These are phyloP conservation scores for Dovyalis caffra DNA, from an alignment of 345 rosid species.

Conservation along the genomic window DNA sequence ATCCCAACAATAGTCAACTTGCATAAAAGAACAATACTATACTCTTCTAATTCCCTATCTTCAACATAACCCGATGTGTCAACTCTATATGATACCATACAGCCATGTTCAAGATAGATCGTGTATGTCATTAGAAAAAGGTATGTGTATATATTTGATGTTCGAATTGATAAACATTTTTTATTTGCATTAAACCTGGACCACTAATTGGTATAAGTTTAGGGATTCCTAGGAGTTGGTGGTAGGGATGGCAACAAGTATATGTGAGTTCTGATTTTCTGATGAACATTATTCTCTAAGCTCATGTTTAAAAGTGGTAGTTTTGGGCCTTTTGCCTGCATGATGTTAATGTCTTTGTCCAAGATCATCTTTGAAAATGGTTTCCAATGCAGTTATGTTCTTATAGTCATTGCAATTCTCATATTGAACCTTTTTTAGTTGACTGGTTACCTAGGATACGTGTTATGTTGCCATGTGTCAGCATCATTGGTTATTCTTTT, in stretches of 20 bases:
- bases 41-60: not conserved
- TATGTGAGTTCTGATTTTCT: not conserved
- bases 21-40: not conserved
- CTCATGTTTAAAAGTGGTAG: not conserved
- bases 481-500: too few relatives aligned
- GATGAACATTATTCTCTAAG: not conserved
- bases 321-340: not conserved
- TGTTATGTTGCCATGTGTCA: not conserved
- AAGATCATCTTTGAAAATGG: not conserved
- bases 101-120: not conserved
- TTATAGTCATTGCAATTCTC: too few relatives aligned
- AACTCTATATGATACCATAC: not conserved
- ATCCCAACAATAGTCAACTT: not conserved
- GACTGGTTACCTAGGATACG: not conserved
- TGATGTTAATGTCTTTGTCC: not conserved
- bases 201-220: not conserved
- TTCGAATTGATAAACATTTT: not conserved
- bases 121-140: not conserved
- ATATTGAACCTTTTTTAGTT: not conserved
- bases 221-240: not conserved
- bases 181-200: not conserved
- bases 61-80: not conserved
- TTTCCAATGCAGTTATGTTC: not conserved
- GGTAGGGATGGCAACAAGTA: not conserved
- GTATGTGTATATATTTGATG: not conserved